Conservation (phyloP, 768 basidiomycete genomes). For the Hygrophorus russula region DNA sequence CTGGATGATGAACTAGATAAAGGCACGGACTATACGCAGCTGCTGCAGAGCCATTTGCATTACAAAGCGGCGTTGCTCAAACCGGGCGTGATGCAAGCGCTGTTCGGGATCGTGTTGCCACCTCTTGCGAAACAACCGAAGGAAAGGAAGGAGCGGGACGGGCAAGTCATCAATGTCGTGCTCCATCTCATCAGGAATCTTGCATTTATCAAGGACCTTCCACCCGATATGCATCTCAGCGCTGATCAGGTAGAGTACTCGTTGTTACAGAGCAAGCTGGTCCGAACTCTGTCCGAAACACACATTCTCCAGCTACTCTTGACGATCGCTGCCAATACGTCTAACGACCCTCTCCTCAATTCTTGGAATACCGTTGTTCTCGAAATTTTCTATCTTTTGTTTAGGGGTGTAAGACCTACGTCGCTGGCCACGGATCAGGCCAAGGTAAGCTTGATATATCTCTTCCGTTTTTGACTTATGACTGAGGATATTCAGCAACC, state of each 20-base stretch:
- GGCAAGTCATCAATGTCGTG: constrained; percentile 79
- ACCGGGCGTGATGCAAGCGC: constrained; percentile 55
- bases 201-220: constrained; percentile 85
- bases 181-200: constrained; percentile 88
- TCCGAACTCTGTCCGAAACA: constrained; percentile 58
- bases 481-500: constrained; percentile 41
- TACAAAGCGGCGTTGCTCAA: constrained; percentile 80
- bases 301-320: constrained; percentile 69
- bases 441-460: constrained; percentile 36
- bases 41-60: constrained; percentile 67
- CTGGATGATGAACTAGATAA: constrained; percentile 74
- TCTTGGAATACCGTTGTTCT: constrained; percentile 83
- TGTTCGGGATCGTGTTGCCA: constrained; percentile 70
- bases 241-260: constrained; percentile 75
- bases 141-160: constrained; percentile 70
- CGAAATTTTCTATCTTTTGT: constrained; percentile 88
- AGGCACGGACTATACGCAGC: constrained; percentile 81
- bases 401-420: constrained; percentile 63
- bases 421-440: constrained; percentile 47
- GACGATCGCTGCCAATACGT: constrained; percentile 74
- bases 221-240: constrained; percentile 57
- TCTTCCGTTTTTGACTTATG: constrained; percentile 4
- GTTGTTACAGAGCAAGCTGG: constrained; percentile 65
- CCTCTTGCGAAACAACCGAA: constrained; percentile 58
- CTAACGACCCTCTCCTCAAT: constrained; percentile 69